A percentile compares a stretch with the other conserved stretches of the same genome.
Evolutionary conservation across 495 filamentous ascomycete genomes (phyloP).

Genomic region (Penicillium coprophilum): DNA sequence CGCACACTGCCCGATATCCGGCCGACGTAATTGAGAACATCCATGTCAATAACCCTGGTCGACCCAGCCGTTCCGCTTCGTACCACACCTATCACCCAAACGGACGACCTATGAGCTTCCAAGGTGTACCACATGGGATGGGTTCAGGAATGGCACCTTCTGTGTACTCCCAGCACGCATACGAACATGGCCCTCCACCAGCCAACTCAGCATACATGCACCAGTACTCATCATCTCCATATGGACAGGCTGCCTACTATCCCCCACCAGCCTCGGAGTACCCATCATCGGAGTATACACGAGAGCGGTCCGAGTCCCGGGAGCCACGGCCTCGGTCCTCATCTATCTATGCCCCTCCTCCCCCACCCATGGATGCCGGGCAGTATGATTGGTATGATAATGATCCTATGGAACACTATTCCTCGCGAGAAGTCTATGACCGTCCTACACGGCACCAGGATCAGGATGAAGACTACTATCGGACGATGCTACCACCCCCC

Average conservation of each 20-base stretch:
- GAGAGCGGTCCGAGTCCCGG: constrained; percentile 37
- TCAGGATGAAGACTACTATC: constrained; percentile 45
- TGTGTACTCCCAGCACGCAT: constrained; percentile 35
- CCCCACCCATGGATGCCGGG: constrained; percentile 30
- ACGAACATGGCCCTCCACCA: constrained; percentile 40
- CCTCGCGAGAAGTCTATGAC: constrained; percentile 29
- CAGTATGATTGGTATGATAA: constrained; percentile 32
- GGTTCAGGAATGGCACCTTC: constrained; percentile 19
- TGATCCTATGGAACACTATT: constrained; percentile 23
- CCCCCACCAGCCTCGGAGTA: constrained; percentile 30
- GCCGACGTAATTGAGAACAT: constrained; percentile 29
- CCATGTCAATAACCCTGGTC: constrained; percentile 27
- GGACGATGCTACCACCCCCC: constrained; percentile 38
- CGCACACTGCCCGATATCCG: constrained; percentile 30
- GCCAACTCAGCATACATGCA: constrained; percentile 39
- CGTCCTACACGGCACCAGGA: constrained; percentile 23
- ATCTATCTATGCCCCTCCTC: constrained; percentile 37
- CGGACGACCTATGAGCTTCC: constrained; percentile 46
- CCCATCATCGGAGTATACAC: constrained; percentile 24
- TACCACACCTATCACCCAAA: constrained; percentile 39
- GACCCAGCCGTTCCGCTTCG: constrained; percentile 33
- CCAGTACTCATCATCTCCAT: constrained; percentile 34
- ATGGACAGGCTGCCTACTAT: constrained; percentile 28
- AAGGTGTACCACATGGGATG: constrained; percentile 39
- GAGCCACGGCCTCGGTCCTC: constrained; percentile 34